Evolutionary conservation across 805 yeast species (phyloP).

Genomic region (Candida nitratophila): DNA sequence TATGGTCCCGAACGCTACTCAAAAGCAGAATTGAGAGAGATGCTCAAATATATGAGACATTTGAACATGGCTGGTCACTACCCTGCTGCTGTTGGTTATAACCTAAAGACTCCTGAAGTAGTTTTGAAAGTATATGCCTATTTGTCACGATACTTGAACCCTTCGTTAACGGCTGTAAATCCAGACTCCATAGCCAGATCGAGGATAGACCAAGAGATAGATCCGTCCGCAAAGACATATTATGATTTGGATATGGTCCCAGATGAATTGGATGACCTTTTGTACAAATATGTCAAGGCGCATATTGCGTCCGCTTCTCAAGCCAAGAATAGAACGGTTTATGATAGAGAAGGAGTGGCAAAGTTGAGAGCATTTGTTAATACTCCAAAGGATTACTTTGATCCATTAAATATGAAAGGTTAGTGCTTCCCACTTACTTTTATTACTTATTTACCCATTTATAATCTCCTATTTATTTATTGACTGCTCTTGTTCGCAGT

Average conservation of each 20-base stretch:
- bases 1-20: conserved; percentile 63
- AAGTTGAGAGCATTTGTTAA: conserved; percentile 30
- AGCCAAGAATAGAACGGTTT: conserved; percentile 29
- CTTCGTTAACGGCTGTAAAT: conserved; percentile 32
- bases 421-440: conserved; percentile 3
- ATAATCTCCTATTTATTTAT: not conserved
- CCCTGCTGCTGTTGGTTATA: conserved; percentile 29
- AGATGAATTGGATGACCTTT: conserved; percentile 42
- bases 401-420: conserved; percentile 22
- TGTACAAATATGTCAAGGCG: conserved; percentile 36
- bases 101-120: conserved; percentile 33
- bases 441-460: not conserved
- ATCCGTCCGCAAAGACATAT: conserved; percentile 55
- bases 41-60: conserved; percentile 47
- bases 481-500: not conserved
- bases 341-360: conserved; percentile 27
- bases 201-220: conserved; percentile 57
- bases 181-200: conserved; percentile 74
- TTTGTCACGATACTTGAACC: conserved; percentile 33
- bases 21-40: conserved; percentile 56
- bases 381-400: conserved; percentile 26
- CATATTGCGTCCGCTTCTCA: conserved; percentile 29
- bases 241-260: conserved; percentile 65
- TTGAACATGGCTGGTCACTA: conserved; percentile 27
- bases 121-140: conserved; percentile 40